Conservation (phyloP, 2,329 filamentous ascomycete genomes). For the Calonectria ilicicola region DNA sequence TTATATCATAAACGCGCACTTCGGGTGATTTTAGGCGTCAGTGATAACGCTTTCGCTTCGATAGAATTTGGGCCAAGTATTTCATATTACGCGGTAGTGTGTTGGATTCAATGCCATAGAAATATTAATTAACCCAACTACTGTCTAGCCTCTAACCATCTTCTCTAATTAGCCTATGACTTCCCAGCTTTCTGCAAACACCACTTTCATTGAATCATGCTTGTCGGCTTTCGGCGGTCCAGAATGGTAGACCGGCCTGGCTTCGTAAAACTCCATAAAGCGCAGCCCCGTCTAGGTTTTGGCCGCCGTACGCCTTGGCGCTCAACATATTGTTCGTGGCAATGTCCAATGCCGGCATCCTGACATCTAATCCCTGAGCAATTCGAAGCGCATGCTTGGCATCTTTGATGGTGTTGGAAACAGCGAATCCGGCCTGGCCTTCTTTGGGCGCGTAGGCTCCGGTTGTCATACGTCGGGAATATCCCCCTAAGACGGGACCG, state of each 20-base stretch:
- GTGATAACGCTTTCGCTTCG: no score
- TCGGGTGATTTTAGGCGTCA: no score
- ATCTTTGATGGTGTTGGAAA: background rate
- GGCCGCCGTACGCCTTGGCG: slow-evolving; percentile 8
- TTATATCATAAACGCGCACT: no score
- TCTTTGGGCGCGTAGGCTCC: background rate
- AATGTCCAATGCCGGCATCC: slow-evolving; percentile 14
- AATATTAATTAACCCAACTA: no score
- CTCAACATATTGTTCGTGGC: slow-evolving; percentile 17
- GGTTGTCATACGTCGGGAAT: background rate
- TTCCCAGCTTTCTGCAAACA: background rate
- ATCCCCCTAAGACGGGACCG: background rate
- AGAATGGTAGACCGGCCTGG: background rate
- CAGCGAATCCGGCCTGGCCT: background rate
- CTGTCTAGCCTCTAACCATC: no score
- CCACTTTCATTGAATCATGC: background rate
- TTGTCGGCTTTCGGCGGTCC: background rate
- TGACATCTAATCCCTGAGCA: background rate
- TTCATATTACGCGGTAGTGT: no score
- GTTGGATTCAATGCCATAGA: no score
- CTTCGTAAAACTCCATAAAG: background rate
- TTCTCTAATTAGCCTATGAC: background rate
- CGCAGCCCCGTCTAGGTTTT: background rate
- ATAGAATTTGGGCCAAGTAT: no score
- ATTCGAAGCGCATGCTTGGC: background rate